A percentile compares a stretch with the other conserved stretches of the same genome.
Conservation (phyloP, 2,329 filamentous ascomycete species). For the Cryphonectria naterciae region DNA sequence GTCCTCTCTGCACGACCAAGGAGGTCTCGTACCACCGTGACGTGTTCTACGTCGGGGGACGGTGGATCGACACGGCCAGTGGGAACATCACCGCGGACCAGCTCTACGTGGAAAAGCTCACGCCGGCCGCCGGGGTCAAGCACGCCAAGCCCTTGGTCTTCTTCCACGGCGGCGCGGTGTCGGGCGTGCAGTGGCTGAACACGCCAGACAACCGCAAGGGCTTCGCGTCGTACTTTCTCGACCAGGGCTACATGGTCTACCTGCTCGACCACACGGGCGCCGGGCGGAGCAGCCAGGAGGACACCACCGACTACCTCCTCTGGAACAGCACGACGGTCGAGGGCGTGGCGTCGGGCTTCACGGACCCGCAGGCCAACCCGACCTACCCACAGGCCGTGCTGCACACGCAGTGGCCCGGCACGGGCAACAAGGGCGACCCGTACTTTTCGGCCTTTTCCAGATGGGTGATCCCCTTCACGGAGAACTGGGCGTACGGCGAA, state of each 20-base stretch:
- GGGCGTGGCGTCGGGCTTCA: slow-evolving; percentile 35
- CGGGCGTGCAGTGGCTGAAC: slow-evolving; percentile 41
- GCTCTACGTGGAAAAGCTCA: slow-evolving; percentile 41
- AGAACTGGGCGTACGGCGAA: slow-evolving; percentile 31
- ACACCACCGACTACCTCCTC: slow-evolving; percentile 36
- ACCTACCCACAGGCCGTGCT: slow-evolving; percentile 40
- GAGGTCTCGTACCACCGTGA: slow-evolving; percentile 31
- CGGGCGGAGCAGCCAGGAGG: slow-evolving; percentile 39
- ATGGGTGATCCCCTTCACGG: slow-evolving; percentile 44
- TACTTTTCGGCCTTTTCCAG: slow-evolving; percentile 53
- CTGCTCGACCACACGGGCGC: slow-evolving; percentile 43
- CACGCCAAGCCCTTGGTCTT: slow-evolving; percentile 38
- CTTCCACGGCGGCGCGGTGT: slow-evolving; percentile 39
- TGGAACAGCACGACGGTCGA: slow-evolving; percentile 35
- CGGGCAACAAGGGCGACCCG: slow-evolving; percentile 44
- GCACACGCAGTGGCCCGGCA: slow-evolving; percentile 41
- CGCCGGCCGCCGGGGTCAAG: slow-evolving; percentile 31
- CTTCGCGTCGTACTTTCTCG: slow-evolving; percentile 47
- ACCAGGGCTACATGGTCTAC: slow-evolving; percentile 46
- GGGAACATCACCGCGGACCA: slow-evolving; percentile 35
- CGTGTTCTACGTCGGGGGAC: slow-evolving; percentile 39
- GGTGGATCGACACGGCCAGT: slow-evolving; percentile 31
- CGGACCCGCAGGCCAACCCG: slow-evolving; percentile 33
- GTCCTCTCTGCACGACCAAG: slow-evolving; percentile 23
- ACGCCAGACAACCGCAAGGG: slow-evolving; percentile 47